phyloP scores from a whole-genome alignment of 1,139 yeast species.

The Tardiomyces digboiensis region DNA sequence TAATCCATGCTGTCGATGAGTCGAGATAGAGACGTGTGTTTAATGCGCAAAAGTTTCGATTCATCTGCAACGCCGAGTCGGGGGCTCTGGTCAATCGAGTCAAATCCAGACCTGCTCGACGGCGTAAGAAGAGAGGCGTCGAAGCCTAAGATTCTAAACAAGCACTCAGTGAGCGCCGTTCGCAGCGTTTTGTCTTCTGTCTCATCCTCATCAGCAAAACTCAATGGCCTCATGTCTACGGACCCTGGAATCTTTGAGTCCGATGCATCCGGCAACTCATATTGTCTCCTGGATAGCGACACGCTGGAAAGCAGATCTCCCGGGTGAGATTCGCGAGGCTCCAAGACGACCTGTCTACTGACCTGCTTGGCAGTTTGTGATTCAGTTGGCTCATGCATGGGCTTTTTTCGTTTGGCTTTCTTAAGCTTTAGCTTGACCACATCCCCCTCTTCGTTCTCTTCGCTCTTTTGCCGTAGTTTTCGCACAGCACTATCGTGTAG shows the following conservation, averaged over 20 bases:
- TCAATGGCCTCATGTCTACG: background rate
- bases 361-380: constrained; percentile 39
- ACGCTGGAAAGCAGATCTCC: constrained; percentile 82
- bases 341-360: constrained; percentile 29
- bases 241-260: too few species aligned
- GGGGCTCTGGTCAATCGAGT: background rate
- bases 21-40: background rate
- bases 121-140: constrained; percentile 16
- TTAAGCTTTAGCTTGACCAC: background rate
- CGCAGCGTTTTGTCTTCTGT: constrained; percentile 67
- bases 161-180: constrained; percentile 63
- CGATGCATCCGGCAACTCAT: constrained; percentile 4
- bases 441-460: constrained; percentile 7
- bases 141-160: constrained; percentile 66
- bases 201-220: constrained; percentile 36
- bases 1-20: background rate
- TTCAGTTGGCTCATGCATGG: constrained; percentile 1
- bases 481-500: constrained; percentile 49
- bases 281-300: constrained; percentile 52
- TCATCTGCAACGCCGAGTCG: background rate
- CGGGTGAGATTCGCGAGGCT: constrained; percentile 58
- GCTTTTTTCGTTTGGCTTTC: constrained; percentile 3
- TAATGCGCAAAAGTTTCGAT: background rate
- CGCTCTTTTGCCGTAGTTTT: constrained; percentile 26
- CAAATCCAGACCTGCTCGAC: background rate